Evolutionary conservation across 1,284 basidiomycete genomes (phyloP).

Genomic region (Mycena citricolor): DNA sequence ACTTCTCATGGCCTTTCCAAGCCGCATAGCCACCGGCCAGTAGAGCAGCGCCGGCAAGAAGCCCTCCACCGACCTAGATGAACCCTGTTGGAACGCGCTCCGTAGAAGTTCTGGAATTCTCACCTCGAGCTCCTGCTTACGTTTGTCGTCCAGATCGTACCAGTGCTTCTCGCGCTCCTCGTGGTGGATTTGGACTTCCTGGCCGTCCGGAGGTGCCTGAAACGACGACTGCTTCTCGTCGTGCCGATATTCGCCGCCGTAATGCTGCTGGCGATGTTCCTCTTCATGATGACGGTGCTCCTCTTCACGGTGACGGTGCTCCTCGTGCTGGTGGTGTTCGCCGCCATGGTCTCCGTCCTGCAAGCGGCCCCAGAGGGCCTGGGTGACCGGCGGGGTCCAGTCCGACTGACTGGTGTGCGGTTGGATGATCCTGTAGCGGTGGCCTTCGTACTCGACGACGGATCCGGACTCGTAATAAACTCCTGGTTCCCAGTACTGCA

Average conservation of each 20-base stretch:
- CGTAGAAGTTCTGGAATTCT: neutral
- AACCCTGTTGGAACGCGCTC: constrained; percentile 6
- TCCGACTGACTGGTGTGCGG: constrained; percentile 61
- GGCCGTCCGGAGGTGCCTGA: constrained; percentile 22
- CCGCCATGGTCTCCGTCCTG: constrained; percentile 35
- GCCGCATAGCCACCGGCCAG: constrained; percentile 53
- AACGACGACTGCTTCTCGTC: too few species aligned
- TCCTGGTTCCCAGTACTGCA: constrained; percentile 17
- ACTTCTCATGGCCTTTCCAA: constrained; percentile 57
- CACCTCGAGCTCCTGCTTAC: constrained; percentile 62
- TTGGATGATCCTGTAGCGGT: constrained; percentile 68
- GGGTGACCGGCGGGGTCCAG: constrained; percentile 61
- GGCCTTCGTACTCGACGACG: constrained; percentile 58
- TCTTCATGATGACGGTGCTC: too few species aligned
- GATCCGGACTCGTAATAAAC: constrained; percentile 52
- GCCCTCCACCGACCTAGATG: constrained; percentile 60
- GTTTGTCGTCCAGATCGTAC: constrained; percentile 52
- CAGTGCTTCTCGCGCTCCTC: constrained; percentile 58
- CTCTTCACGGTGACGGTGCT: too few species aligned
- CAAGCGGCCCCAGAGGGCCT: constrained; percentile 66
- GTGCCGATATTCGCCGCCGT: constrained; percentile 20
- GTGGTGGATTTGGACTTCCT: constrained; percentile 39
- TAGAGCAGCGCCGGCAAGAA: constrained; percentile 51
- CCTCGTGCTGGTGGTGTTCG: constrained; percentile 31
- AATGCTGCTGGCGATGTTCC: constrained; percentile 32